Percentiles rank a stretch among this genome's conserved stretches.
These are phyloP conservation scores for Aureobasidium uvarum DNA, from an alignment of 2,329 filamentous ascomycete species.

Conservation along the genomic window DNA sequence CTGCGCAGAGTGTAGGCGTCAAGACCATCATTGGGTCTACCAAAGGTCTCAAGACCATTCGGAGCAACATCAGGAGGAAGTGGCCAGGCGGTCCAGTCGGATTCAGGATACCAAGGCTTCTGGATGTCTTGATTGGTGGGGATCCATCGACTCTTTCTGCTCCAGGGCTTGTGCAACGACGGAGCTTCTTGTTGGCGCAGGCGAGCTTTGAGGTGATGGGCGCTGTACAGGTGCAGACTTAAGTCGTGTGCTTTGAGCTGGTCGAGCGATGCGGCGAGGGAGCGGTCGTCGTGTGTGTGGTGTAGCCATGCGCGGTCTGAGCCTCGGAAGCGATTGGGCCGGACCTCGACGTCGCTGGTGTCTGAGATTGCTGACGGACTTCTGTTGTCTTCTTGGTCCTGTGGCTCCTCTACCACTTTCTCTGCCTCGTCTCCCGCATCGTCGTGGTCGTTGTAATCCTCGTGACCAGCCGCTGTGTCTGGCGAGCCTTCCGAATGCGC, in stretches of 20 bases:
- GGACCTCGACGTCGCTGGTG: background rate
- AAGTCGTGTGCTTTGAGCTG: constrained; percentile 65
- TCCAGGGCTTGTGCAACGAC: constrained; percentile 36
- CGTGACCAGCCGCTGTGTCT: background rate
- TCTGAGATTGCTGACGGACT: constrained; percentile 16
- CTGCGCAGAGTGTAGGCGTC: constrained; percentile 53
- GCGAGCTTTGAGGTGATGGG: constrained; percentile 65
- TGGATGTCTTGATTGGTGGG: constrained; percentile 36
- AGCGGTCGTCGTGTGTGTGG: constrained; percentile 62
- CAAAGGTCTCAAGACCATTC: constrained; percentile 52
- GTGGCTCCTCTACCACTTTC: background rate
- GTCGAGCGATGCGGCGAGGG: constrained; percentile 62
- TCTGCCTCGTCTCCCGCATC: background rate
- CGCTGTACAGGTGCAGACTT: constrained; percentile 74
- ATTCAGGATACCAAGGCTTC: constrained; percentile 48
- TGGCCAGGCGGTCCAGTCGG: constrained; percentile 84
- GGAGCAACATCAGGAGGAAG: constrained; percentile 63
- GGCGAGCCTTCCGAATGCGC: constrained; percentile 8
- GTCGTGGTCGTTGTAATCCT: background rate
- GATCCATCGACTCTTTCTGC: constrained; percentile 45
- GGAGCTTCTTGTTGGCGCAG: constrained; percentile 28
- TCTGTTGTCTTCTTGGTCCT: background rate
- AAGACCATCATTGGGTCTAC: constrained; percentile 40
- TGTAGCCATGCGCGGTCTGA: constrained; percentile 63
- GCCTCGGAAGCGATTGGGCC: constrained; percentile 64